phyloP scores from a whole-genome alignment of 179 eudicot species.

The Drosera spatulata region DNA sequence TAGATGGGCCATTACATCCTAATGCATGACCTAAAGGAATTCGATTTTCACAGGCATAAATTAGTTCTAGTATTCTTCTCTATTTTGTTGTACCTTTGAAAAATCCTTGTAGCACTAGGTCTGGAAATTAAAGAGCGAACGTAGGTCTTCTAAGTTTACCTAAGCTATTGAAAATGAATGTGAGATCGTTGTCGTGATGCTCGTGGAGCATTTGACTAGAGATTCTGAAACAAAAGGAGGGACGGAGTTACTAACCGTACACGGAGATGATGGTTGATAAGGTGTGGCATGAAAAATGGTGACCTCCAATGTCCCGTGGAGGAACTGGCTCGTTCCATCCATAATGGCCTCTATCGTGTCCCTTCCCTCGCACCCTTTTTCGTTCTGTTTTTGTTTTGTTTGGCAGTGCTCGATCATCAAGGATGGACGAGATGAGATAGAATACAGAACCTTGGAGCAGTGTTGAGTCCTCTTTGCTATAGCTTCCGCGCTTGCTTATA shows the following conservation, averaged over 20 bases:
- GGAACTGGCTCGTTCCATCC: slow-evolving; percentile 40
- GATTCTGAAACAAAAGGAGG: background rate
- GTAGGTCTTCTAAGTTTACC: too few species aligned
- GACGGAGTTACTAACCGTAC: slow-evolving; percentile 31
- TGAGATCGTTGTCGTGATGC: background rate
- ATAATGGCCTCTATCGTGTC: too few species aligned
- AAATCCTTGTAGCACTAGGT: too few species aligned
- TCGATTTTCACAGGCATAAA: too few species aligned
- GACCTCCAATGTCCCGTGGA: slow-evolving; percentile 90
- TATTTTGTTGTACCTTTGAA: too few species aligned
- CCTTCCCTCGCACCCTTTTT: background rate
- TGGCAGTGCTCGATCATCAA: slow-evolving; percentile 1
- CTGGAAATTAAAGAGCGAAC: too few species aligned
- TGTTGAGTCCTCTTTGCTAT: too few species aligned
- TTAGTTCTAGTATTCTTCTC: too few species aligned
- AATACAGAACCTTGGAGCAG: too few species aligned
- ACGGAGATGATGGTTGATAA: slow-evolving; percentile 38
- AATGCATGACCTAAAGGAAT: too few species aligned
- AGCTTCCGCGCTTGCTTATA: background rate
- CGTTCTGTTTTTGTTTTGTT: background rate
- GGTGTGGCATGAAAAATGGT: slow-evolving; percentile 80
- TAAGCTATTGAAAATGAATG: too few species aligned
- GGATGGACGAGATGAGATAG: background rate
- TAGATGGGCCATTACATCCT: too few species aligned
- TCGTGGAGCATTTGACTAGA: background rate